A percentile compares a stretch with the other conserved stretches of the same genome.
phyloP scores from a whole-genome alignment of 306 rosid species.

The Hippophae tibetana region DNA sequence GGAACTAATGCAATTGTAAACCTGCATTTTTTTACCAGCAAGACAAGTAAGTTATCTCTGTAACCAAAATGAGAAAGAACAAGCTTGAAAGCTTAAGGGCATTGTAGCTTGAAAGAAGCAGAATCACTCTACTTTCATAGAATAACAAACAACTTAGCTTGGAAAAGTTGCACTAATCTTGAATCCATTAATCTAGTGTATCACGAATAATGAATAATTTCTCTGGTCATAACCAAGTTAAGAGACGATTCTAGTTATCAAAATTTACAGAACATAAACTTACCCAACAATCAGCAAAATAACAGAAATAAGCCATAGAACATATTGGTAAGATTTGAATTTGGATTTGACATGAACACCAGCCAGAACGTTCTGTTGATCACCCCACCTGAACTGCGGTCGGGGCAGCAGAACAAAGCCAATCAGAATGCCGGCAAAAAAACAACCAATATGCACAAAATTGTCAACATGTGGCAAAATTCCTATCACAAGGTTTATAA shows the following conservation, averaged over 20 bases:
- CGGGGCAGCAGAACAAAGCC: slow-evolving; percentile 76
- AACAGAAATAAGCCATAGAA: slow-evolving; percentile 44
- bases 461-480: slow-evolving; percentile 73
- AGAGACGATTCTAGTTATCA: too few species aligned
- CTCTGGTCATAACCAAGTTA: too few species aligned
- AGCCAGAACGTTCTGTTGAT: slow-evolving; percentile 34
- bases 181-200: too few species aligned
- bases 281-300: slow-evolving; percentile 56
- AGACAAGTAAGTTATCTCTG: background rate
- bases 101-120: too few species aligned
- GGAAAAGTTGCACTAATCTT: too few species aligned
- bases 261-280: slow-evolving; percentile 9
- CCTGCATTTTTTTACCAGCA: slow-evolving; percentile 26
- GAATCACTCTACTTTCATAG: too few species aligned
- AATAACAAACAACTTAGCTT: too few species aligned
- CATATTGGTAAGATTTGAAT: slow-evolving; percentile 64
- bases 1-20: slow-evolving; percentile 45
- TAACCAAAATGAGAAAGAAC: too few species aligned
- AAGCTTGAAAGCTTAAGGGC: too few species aligned
- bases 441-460: slow-evolving; percentile 86
- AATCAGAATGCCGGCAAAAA: slow-evolving; percentile 58
- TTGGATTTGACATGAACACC: slow-evolving; percentile 45
- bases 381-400: slow-evolving; percentile 63
- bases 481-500: slow-evolving; percentile 72
- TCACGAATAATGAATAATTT: too few species aligned